Evolutionary conservation across 306 rosid genomes (phyloP).

Genomic region (Biancaea sappan): DNA sequence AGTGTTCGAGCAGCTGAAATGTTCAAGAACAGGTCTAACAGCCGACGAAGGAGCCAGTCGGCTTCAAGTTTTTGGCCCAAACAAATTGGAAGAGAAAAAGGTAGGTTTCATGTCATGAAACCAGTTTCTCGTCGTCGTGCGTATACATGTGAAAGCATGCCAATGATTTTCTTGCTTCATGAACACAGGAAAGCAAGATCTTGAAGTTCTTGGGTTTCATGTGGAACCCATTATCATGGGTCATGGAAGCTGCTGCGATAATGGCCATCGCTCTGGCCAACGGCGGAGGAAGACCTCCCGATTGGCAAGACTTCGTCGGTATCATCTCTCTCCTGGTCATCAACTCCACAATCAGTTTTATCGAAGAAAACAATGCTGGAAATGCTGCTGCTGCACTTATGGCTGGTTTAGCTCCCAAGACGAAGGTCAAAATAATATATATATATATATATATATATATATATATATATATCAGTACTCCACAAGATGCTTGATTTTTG

Average conservation of each 20-base stretch:
- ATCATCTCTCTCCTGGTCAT: slow-evolving; percentile 60
- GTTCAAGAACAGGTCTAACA: slow-evolving; percentile 75
- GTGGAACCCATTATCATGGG: slow-evolving; percentile 99
- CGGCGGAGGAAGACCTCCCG: slow-evolving; percentile 86
- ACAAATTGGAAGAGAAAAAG: slow-evolving; percentile 95
- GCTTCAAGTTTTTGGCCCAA: slow-evolving; percentile 91
- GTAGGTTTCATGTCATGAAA: slow-evolving; percentile 30
- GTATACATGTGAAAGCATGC: not conserved
- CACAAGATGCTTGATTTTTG: no score
- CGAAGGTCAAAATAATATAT: no score
- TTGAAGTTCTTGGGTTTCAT: slow-evolving; percentile 94
- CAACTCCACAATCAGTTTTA: slow-evolving; percentile 92
- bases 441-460: no score
- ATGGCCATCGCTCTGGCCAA: slow-evolving; percentile 96
- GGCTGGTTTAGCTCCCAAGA: slow-evolving; percentile 98
- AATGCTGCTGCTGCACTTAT: slow-evolving; percentile 99
- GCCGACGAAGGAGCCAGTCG: slow-evolving; percentile 83
- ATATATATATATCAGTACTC: no score
- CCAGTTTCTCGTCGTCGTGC: not conserved
- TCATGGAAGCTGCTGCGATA: slow-evolving; percentile 98
- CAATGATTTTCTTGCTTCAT: slow-evolving; percentile 18
- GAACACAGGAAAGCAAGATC: slow-evolving; percentile 75
- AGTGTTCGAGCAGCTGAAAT: slow-evolving; percentile 90
- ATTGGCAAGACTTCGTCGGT: slow-evolving; percentile 96
- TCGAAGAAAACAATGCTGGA: slow-evolving; percentile 95